A percentile compares a stretch with the other conserved stretches of the same genome.
Evolutionary conservation across 306 rosid species (phyloP).

Genomic region (Malus orientalis): DNA sequence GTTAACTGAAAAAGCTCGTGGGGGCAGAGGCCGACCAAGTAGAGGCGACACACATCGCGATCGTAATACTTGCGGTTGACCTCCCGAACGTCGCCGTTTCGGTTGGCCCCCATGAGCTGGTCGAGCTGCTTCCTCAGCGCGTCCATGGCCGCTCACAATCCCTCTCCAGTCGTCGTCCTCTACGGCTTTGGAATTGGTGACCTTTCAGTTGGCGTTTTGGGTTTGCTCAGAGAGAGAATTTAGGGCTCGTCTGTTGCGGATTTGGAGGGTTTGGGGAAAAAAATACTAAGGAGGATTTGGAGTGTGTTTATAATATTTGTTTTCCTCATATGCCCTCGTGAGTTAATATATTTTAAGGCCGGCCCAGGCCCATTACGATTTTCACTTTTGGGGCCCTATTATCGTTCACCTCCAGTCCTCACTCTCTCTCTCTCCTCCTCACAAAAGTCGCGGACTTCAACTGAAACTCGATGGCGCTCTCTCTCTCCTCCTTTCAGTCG

Average conservation of each 20-base stretch:
- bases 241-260: conserved; percentile 11
- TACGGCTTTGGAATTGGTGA: background rate
- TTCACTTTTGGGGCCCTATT: background rate
- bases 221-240: background rate
- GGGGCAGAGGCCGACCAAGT: conserved; percentile 94
- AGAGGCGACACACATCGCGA: conserved; percentile 94
- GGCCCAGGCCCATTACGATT: background rate
- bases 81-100: conserved; percentile 97
- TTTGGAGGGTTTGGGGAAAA: background rate
- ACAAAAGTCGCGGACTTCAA: background rate
- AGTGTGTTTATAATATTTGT: background rate
- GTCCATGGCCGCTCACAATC: conserved; percentile 46
- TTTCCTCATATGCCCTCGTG: conserved; percentile 3
- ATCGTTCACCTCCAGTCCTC: background rate
- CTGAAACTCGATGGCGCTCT: conserved; percentile 11
- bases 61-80: conserved; percentile 93
- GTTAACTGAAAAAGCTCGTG: conserved; percentile 96
- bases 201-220: background rate
- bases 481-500: conserved; percentile 1
- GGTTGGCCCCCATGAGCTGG: conserved; percentile 96
- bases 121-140: conserved; percentile 97
- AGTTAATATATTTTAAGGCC: background rate
- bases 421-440: background rate
- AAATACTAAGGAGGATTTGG: background rate
- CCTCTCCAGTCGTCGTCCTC: background rate